Base-by-base conservation (phyloP, 352 stramenopile genomes). In the Saprolegnia diclina region DNA sequence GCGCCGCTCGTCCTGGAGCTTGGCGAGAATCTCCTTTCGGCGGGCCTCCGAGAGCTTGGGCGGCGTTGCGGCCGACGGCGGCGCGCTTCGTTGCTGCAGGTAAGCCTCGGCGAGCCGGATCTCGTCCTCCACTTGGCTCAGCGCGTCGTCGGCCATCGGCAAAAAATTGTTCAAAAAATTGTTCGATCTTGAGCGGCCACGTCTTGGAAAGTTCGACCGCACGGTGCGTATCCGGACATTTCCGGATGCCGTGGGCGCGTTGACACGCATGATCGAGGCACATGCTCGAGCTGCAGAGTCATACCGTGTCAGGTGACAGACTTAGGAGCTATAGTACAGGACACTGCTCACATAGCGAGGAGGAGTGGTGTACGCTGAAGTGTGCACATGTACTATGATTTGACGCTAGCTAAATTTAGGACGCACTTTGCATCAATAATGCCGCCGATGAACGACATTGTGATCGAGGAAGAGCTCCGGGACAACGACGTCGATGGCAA, bases 101-200 rank as follows among this genome's bases (percentile, higher is more conserved):
- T 92, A 92, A 14, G 79, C 75, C 61, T 92, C 82, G 0, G 84
- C 81, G 4, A 71, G 75, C 11, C 75, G 80, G 21, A 92, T 74
- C 55, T 92, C 84, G 21, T 86, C 79, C 61, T 92, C 81, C 3
- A 90, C 77, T 62, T 89, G 76, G 40, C 77, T 76, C 40, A 92
- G 64, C 45, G 76, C 89, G 50, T n/a, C 11, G 35, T 35, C 35
- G 52, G 24, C 52, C 52, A 59, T 59, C 52, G 24, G 11, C 52
- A 57, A 7, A 57, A 57, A 57, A n/a, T n/a, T n/a, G n/a, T n/a
- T 57, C 52, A n/a, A 3, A 48, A n/a, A 4, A n/a, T n/a, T n/a
- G 52, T 59, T 16, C 52, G 52, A 59, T 59, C 52, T 59, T 59
- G 24, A 24, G 19, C 13, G 35, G 52, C 13, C 52, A 59, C 52